Base-by-base conservation (phyloP, 192 early-diverging fungal genomes). In the Rhizophagus sp. region DNA sequence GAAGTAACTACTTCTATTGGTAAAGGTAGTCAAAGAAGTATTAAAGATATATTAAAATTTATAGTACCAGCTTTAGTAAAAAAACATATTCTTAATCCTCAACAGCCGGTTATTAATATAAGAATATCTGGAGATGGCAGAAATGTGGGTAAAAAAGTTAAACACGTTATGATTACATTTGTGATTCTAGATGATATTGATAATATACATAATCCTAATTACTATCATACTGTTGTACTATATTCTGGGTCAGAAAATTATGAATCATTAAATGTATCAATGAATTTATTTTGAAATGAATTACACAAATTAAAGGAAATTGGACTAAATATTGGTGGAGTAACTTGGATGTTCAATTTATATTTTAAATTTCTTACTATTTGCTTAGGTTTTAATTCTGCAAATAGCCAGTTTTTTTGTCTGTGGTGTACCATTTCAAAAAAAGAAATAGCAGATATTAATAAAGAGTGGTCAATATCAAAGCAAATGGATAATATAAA, bases 101-200 rank as follows among this genome's bases (percentile, higher is more conserved):
- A 68, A 68, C 0, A 68, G 2, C 33, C 11, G 15, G 15, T 33
- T 68, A 34, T 68, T 34, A 33, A 13, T 2, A 39, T 68, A 15
- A 2, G 33, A 68, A 27, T 68, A 10, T 68, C 34, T 36, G 66
- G 66, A 34, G 66, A 68, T 68, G 12, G 66, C 11, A 27, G 33
- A 19, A 68, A 68, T 34, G 66, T 68, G n/a, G 64, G 33, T 39
- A 68, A 19, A 68, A 68, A 68, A 68, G 15, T 68, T 10, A 68
- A 68, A 41, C 67, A 68, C 41, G 34, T 68, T 2, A 68, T 68
- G 67, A 36, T 68, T 2, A 68, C 33, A 2, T 68, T 68, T 68
- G 15, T 36, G 5, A 30, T 68, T 68, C 27, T 68, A 39, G 33
- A 68, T 17, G 34, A 68, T 68, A 36, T 36, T 15, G 2, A 17